A percentile compares a stretch with the other conserved stretches of the same genome.
Conservation (phyloP, 2,329 filamentous ascomycete genomes). For the Sporothrix sp. region DNA sequence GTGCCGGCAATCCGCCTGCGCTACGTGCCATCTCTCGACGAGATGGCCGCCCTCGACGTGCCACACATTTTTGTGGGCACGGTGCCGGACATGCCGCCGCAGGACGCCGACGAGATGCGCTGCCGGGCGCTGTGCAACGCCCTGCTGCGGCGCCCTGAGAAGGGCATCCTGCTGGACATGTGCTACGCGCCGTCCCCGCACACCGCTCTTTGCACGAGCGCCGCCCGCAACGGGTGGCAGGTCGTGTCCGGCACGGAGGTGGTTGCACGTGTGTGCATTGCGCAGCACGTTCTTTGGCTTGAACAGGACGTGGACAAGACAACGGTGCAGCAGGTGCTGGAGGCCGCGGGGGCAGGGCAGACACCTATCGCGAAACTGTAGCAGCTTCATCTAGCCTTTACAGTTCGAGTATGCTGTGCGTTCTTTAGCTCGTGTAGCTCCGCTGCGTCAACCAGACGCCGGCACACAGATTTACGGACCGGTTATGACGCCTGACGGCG, state of each 20-base stretch:
- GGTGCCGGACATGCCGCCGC: not conserved
- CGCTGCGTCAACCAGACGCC: too few relatives aligned
- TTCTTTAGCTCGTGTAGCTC: too few relatives aligned
- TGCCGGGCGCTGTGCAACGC: not conserved
- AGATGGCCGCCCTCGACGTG: not conserved
- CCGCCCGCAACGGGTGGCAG: not conserved
- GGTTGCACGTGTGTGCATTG: not conserved
- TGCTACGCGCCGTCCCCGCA: constrained; percentile 2
- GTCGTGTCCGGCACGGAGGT: not conserved
- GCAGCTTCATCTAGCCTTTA: too few relatives aligned
- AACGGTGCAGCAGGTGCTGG: not conserved
- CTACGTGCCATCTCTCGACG: not conserved
- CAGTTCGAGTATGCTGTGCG: too few relatives aligned
- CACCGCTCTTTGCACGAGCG: not conserved
- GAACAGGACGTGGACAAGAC: not conserved
- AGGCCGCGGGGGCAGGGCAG: not conserved
- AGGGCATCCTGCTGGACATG: not conserved
- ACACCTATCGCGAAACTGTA: not conserved
- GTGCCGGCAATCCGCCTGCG: not conserved
- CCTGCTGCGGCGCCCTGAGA: not conserved
- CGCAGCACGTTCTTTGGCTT: not conserved
- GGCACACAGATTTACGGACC: not conserved
- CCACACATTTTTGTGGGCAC: not conserved
- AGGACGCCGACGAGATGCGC: not conserved
- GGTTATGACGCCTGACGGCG: not conserved